Percentiles rank a stretch among this genome's conserved stretches.
phyloP scores from a whole-genome alignment of 78 protist genomes.

The Polysphondylium violaceum region DNA sequence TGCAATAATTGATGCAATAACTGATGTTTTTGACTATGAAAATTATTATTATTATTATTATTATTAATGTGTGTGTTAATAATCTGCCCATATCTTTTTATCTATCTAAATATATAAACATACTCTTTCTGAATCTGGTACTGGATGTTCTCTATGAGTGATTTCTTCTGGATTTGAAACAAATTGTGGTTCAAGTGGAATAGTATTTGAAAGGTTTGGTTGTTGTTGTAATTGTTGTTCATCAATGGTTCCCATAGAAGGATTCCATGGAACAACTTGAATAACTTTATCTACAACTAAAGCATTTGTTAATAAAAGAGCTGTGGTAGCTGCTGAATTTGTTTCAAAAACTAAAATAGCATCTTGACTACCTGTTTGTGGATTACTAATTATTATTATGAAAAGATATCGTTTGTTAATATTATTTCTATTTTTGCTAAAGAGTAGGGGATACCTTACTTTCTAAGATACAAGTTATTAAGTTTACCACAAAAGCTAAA shows the following conservation, averaged over 20 bases:
- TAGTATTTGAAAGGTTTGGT: not conserved
- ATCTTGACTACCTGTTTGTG: constrained; percentile 31
- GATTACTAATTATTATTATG: not conserved
- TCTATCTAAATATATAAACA: too few species aligned
- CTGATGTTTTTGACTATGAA: constrained; percentile 73
- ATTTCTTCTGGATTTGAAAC: constrained; percentile 10
- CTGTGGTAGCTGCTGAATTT: constrained; percentile 84
- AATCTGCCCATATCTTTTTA: not conserved
- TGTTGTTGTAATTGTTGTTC: constrained; percentile 17
- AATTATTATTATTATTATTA: constrained; percentile 1
- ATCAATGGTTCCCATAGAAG: constrained; percentile 1
- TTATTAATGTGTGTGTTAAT: too few species aligned
- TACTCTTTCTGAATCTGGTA: constrained; percentile 74
- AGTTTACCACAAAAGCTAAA: constrained; percentile 85
- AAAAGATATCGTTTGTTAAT: not conserved
- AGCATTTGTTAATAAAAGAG: constrained; percentile 84
- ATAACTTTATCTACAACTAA: constrained; percentile 81
- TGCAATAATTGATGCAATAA: constrained; percentile 80
- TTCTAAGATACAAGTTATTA: constrained; percentile 36
- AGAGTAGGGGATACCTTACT: constrained; percentile 65
- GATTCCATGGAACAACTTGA: constrained; percentile 54
- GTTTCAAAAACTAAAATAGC: constrained; percentile 80
- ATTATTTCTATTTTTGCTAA: not conserved
- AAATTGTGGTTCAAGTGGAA: not conserved
- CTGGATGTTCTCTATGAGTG: constrained; percentile 48